phyloP scores from a whole-genome alignment of 768 basidiomycete genomes.

The Hemileccinum impolitum region DNA sequence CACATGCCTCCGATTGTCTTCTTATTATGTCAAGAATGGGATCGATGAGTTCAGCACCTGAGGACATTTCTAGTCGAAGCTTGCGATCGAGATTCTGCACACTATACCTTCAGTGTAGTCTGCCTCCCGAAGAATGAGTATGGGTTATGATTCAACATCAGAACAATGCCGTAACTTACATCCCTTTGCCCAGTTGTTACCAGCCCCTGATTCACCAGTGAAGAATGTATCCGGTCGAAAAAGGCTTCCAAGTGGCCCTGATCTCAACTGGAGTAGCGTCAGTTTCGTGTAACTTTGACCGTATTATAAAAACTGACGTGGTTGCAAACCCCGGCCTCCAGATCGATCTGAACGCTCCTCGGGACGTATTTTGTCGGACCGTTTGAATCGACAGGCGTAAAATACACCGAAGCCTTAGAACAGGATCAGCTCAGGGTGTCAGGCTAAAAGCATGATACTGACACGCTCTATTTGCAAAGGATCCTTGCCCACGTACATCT shows the following conservation, averaged over 20 bases:
- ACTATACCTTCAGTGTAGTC: slow-evolving; percentile 83
- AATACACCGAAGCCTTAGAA: slow-evolving; percentile 73
- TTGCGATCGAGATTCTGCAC: neutral
- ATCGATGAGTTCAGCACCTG: slow-evolving; percentile 90
- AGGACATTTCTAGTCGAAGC: neutral
- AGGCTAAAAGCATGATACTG: slow-evolving; percentile 19
- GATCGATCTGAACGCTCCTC: slow-evolving; percentile 84
- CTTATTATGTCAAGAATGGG: slow-evolving; percentile 79
- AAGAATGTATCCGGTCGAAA: slow-evolving; percentile 89
- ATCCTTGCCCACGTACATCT: slow-evolving; percentile 74
- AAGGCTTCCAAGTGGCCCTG: slow-evolving; percentile 66
- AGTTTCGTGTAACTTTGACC: neutral
- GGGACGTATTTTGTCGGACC: slow-evolving; percentile 76
- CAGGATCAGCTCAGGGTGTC: neutral
- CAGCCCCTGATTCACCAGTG: slow-evolving; percentile 60
- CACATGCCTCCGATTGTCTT: slow-evolving; percentile 75
- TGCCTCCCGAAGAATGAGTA: slow-evolving; percentile 32
- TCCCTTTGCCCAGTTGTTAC: slow-evolving; percentile 97
- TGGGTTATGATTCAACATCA: slow-evolving; percentile 4
- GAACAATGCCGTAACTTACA: slow-evolving; percentile 48
- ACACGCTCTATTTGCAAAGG: slow-evolving; percentile 73
- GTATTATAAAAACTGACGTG: slow-evolving; percentile 43
- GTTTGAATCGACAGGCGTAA: slow-evolving; percentile 60
- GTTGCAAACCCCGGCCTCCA: slow-evolving; percentile 85
- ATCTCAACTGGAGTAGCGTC: slow-evolving; percentile 48